Evolutionary conservation across 331 rosid genomes (phyloP).

Genomic region (Stylosanthes scabra): DNA sequence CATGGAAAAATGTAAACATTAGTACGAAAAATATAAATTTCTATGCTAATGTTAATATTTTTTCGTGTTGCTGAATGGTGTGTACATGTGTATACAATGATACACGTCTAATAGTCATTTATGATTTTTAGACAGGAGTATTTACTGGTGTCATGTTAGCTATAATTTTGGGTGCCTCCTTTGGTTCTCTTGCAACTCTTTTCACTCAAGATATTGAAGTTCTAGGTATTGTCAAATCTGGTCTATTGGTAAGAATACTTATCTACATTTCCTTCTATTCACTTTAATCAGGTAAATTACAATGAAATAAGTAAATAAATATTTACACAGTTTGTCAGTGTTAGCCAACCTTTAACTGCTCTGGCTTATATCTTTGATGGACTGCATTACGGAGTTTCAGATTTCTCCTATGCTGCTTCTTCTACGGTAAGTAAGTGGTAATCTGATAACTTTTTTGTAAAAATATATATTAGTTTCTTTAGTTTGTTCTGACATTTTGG

Average conservation of each 20-base stretch:
- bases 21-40: too few species aligned
- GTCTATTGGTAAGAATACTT: conserved; percentile 11
- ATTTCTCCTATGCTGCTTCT: conserved; percentile 29
- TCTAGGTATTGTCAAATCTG: conserved; percentile 29
- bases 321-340: conserved; percentile 28
- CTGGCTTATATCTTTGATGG: conserved; percentile 36
- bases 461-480: neutral
- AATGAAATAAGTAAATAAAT: too few species aligned
- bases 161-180: conserved; percentile 25
- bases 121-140: conserved; percentile 15
- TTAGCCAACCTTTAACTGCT: conserved; percentile 30
- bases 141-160: conserved; percentile 26
- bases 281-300: neutral
- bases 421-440: conserved; percentile 30
- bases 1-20: too few species aligned
- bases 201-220: conserved; percentile 25
- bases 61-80: too few species aligned
- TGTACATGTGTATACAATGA: too few species aligned
- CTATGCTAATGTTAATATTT: too few species aligned
- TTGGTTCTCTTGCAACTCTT: conserved; percentile 32
- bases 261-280: neutral
- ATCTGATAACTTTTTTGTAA: neutral
- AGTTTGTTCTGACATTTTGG: neutral
- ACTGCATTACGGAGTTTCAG: conserved; percentile 36
- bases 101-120: neutral